Conservation (phyloP, 2,329 filamentous ascomycete genomes). For the Calonectria fujianensis region DNA sequence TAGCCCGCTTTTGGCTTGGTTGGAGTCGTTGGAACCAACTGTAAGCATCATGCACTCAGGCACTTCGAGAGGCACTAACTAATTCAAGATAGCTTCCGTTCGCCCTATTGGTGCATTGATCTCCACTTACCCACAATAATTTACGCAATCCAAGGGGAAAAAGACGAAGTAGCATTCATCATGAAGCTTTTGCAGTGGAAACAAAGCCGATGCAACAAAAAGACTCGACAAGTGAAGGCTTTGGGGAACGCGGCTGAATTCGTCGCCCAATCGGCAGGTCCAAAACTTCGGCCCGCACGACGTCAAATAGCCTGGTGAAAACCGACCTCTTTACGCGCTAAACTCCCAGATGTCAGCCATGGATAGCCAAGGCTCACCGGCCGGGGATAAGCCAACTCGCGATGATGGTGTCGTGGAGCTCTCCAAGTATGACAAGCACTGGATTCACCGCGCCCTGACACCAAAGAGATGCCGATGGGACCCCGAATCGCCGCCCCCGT, state of each 20-base stretch:
- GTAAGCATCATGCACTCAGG: background rate
- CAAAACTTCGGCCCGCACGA: background rate
- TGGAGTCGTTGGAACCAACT: background rate
- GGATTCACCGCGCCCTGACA: conserved; percentile 61
- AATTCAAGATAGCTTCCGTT: background rate
- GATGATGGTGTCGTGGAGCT: background rate
- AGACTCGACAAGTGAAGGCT: background rate
- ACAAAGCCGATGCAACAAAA: background rate
- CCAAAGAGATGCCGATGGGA: conserved; percentile 82
- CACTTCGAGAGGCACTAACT: background rate
- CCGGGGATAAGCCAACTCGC: background rate
- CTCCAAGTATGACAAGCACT: conserved; percentile 49
- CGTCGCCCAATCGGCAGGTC: background rate
- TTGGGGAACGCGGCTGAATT: background rate
- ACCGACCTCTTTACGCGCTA: background rate
- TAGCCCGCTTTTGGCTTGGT: background rate
- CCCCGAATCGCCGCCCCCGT: conserved; percentile 78
- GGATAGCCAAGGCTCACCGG: background rate
- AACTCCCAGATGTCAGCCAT: background rate
- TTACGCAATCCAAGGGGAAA: background rate
- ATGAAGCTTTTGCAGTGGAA: background rate
- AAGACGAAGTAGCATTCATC: background rate
- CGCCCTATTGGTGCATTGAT: background rate
- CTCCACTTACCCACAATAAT: background rate
- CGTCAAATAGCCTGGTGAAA: background rate